Conservation (phyloP, 2,329 filamentous ascomycete genomes). For the Chaetomiaceae sp. region DNA sequence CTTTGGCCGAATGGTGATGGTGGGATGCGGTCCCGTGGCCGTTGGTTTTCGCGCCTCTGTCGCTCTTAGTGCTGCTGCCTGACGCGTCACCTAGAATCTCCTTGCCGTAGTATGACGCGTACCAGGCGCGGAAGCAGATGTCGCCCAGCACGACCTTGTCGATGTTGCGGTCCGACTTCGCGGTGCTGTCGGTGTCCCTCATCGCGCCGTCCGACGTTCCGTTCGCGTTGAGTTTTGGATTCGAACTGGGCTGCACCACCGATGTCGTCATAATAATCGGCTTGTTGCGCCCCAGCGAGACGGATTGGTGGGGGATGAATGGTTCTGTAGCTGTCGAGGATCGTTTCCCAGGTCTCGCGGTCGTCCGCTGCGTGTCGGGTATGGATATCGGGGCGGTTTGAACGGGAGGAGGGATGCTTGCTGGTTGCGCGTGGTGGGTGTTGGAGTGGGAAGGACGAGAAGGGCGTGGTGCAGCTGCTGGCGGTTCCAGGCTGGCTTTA, state of each 20-base stretch:
- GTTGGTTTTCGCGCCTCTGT: conserved; percentile 14
- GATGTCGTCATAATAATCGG: conserved; percentile 26
- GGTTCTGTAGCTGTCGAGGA: not conserved
- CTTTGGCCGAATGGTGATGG: conserved; percentile 22
- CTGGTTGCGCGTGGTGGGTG: not conserved
- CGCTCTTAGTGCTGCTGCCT: conserved; percentile 26
- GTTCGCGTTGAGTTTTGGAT: conserved; percentile 14
- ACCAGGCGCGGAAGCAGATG: conserved; percentile 84
- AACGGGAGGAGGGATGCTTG: not conserved
- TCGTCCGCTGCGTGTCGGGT: not conserved
- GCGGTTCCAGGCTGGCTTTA: conserved; percentile 9
- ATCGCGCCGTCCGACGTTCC: not conserved
- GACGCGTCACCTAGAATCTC: conserved; percentile 55
- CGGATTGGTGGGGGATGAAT: conserved; percentile 16
- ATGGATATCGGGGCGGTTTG: not conserved
- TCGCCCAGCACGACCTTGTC: conserved; percentile 82
- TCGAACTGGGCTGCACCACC: conserved; percentile 8
- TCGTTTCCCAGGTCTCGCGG: not conserved
- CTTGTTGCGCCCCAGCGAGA: conserved; percentile 24
- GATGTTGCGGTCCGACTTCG: conserved; percentile 66
- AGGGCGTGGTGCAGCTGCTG: not conserved
- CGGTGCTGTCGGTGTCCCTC: conserved; percentile 23
- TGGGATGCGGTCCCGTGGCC: not conserved
- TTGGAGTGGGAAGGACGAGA: not conserved
- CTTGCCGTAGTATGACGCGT: conserved; percentile 83